Conservation (phyloP, 2,329 filamentous ascomycete genomes). For the Fusarium sp. region DNA sequence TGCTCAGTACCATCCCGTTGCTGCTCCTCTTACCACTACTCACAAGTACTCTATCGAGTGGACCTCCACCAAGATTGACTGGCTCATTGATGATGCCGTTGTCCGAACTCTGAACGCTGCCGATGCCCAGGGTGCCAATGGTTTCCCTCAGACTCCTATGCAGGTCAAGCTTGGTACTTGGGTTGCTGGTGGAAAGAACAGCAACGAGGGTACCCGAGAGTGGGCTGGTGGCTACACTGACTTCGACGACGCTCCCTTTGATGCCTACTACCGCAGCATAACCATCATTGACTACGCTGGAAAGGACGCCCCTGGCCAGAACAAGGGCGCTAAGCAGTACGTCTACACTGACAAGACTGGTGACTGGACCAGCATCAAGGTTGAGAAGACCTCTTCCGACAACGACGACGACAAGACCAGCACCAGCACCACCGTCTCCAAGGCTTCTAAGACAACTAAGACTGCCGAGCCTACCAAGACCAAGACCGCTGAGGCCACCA, state of each 20-base stretch:
- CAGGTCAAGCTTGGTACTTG: constrained; percentile 75
- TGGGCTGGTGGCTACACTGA: constrained; percentile 73
- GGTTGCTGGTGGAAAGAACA: constrained; percentile 66
- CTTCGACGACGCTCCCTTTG: constrained; percentile 62
- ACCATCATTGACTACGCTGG: constrained; percentile 65
- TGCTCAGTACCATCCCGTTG: constrained; percentile 68
- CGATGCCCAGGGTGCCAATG: constrained; percentile 65
- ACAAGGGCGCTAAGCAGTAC: constrained; percentile 60
- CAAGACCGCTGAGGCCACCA: constrained; percentile 17
- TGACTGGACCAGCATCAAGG: constrained; percentile 61
- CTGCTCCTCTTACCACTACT: constrained; percentile 62
- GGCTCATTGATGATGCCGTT: constrained; percentile 69
- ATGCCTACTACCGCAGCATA: constrained; percentile 66
- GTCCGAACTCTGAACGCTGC: constrained; percentile 70
- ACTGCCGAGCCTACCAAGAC: constrained; percentile 27
- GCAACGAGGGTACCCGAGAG: constrained; percentile 74
- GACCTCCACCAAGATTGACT: constrained; percentile 70
- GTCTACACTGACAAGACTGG: constrained; percentile 60
- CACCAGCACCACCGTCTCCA: constrained; percentile 27
- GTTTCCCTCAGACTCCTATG: constrained; percentile 79
- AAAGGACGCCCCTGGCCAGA: constrained; percentile 51
- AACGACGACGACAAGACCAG: constrained; percentile 32
- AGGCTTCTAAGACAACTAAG: constrained; percentile 26
- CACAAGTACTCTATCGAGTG: constrained; percentile 77
- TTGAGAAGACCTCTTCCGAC: constrained; percentile 52